Conservation (phyloP, 31 red algal genomes). For the Endocladia muricata region DNA sequence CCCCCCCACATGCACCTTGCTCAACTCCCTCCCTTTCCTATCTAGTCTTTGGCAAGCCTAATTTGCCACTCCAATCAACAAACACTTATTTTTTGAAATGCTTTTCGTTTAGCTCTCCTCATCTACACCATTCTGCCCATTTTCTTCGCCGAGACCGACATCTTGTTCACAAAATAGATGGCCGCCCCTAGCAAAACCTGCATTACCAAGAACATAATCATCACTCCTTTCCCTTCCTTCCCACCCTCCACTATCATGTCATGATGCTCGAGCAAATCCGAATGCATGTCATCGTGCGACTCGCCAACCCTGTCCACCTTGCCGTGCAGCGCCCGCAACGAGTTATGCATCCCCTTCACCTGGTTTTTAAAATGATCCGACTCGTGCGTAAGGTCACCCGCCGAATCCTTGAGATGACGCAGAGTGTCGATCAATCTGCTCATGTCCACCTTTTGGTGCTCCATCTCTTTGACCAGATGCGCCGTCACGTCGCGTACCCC, state of each 20-base stretch:
- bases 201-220: constrained; percentile 59
- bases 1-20: no score
- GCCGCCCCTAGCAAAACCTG: constrained; percentile 37
- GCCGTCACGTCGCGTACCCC: constrained; percentile 56
- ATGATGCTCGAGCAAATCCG: constrained; percentile 59
- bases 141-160: constrained; percentile 39
- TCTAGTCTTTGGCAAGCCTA: no score
- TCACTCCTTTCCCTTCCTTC: constrained; percentile 21
- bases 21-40: no score
- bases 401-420: constrained; percentile 43
- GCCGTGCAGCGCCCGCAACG: constrained; percentile 24
- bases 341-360: constrained; percentile 45
- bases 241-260: constrained; percentile 2
- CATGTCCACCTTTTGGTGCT: constrained; percentile 44
- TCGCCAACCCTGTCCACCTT: constrained; percentile 19
- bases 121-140: constrained; percentile 72
- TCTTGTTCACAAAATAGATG: constrained; percentile 57
- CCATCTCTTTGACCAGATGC: constrained; percentile 59
- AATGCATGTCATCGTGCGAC: constrained; percentile 66
- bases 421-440: constrained; percentile 13
- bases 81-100: no score
- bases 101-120: no score
- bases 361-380: constrained; percentile 55
- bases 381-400: constrained; percentile 42
- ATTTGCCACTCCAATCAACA: no score